phyloP scores from a whole-genome alignment of 1,139 yeast species.

The Yamadazyma friedrichii region DNA sequence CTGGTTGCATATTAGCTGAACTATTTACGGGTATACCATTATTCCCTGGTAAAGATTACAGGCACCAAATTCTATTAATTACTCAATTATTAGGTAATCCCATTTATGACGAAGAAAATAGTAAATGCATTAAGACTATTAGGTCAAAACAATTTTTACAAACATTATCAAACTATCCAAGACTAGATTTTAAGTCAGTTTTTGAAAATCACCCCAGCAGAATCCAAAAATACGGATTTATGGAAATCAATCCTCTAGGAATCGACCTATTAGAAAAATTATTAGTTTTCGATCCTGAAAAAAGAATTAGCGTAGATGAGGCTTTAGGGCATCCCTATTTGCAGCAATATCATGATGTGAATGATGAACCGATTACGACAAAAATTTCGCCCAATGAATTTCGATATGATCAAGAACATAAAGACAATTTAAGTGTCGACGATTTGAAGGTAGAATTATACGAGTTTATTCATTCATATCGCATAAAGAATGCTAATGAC shows the following conservation, averaged over 20 bases:
- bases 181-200: constrained; percentile 7
- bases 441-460: constrained; percentile 72
- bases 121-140: constrained; percentile 53
- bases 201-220: constrained; percentile 22
- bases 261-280: constrained; percentile 74
- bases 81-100: constrained; percentile 69
- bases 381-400: constrained; percentile 78
- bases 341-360: constrained; percentile 73
- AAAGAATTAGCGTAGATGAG: constrained; percentile 75
- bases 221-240: constrained; percentile 16
- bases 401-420: constrained; percentile 61
- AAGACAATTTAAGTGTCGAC: constrained; percentile 4
- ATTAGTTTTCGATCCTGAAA: constrained; percentile 76
- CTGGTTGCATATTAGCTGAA: constrained; percentile 75
- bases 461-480: constrained; percentile 21
- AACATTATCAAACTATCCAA: constrained; percentile 42
- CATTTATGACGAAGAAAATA: constrained; percentile 44
- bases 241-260: constrained; percentile 60
- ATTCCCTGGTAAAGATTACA: constrained; percentile 79
- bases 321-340: constrained; percentile 85
- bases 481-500: not conserved
- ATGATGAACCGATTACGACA: constrained; percentile 76
- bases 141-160: constrained; percentile 63
- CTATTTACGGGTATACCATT: constrained; percentile 61
- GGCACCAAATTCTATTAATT: constrained; percentile 61